Base-by-base conservation (phyloP, 495 filamentous ascomycete genomes). In the Aspergillus sclerotiicarbonarius region DNA sequence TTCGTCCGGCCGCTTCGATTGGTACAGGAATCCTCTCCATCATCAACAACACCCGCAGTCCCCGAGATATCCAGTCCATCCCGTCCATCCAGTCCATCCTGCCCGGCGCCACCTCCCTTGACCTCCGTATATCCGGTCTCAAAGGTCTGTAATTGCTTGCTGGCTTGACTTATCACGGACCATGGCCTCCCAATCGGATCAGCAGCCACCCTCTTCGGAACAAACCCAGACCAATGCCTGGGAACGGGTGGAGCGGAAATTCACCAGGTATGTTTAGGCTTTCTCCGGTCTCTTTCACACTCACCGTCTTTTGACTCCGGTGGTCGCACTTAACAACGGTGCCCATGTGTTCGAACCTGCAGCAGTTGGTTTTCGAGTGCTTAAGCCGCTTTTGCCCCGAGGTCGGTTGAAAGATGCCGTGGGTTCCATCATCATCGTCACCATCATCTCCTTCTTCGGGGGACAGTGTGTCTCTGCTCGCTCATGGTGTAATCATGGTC, bases 211-310 rank as follows among this genome's bases (percentile, higher is more conserved):
- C 29, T 25, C 52, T 15, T 47, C 60, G 20, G 61, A 65, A 2
- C 63, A 63, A 21, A 25, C 53, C 21, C 62, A 71, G 30, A 62
- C 64, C 32, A 70, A 70, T 59, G 59, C 70, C 32, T 78, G 75
- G 72, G 61, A 67, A 52, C 72, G 68, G 12, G 70, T 66, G 32
- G 72, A 77, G 61, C 65, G 65, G 46, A 73, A 74, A 56, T 78
- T 78, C 62, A 52, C 65, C 33, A 62, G 73, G 76, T 79, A 60
- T 61, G 74, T 76, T 47, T 47, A n/a, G 37, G 7, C 13, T 41
- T n/a, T 41, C 13, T 41, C 9, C n/a, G 5, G 10, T 41, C 30
- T 51, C 41, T 37, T 49, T 39, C 41, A 7, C 35, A 31, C 30
- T n/a, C 20, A 18, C 51, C 50, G 29, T 29, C 15, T 51, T 31